Base-by-base conservation (phyloP, 352 stramenopile species). In the Phytophthora tubulina region DNA sequence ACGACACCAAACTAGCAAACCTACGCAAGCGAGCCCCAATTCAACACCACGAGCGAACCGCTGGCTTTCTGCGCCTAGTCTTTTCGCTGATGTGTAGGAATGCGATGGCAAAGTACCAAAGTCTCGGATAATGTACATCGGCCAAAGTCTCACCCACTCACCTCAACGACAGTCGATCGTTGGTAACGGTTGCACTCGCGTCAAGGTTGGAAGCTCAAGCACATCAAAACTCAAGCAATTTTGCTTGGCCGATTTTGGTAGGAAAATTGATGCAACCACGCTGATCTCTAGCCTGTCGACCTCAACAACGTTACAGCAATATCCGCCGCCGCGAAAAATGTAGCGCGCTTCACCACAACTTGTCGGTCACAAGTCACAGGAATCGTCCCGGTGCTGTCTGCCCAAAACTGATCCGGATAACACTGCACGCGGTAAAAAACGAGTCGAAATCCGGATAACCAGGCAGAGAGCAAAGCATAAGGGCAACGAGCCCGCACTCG, bases 341-440 rank as follows among this genome's bases (percentile, higher is more conserved):
- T 30, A 13, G 50, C 32, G 31, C 21, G 21, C 21, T 27, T 27
- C 21, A 27, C 21, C 21, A 27, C 21, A 27, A 27, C 21, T 27
- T 27, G 21, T 27, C 21, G 21, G 21, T 27, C 21, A 27, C 21
- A 27, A 1, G 21, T 48, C 33, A 31, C 45, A 42, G 32, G 15
- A 56, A 17, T 35, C 35, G 51, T 42, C 62, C 61, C 62, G 62
- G 51, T 59, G 15, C 54, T 71, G 52, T 60, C 50, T 46, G 39
- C 17, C 52, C 48, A 36, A 45, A 58, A 45, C 33, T 10, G 56
- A 31, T 48, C 52, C 52, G 52, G 38, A 59, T 59, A 52, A 42
- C 21, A 27, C 21, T 35, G 10, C 10, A n/a, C 15, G 52, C n/a
- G 38, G 53, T 67, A 45, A 67, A 36, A 60, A 59, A 63, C 49